Conservation (phyloP, 2,329 filamentous ascomycete genomes). For the Cryphonectria radicalis region DNA sequence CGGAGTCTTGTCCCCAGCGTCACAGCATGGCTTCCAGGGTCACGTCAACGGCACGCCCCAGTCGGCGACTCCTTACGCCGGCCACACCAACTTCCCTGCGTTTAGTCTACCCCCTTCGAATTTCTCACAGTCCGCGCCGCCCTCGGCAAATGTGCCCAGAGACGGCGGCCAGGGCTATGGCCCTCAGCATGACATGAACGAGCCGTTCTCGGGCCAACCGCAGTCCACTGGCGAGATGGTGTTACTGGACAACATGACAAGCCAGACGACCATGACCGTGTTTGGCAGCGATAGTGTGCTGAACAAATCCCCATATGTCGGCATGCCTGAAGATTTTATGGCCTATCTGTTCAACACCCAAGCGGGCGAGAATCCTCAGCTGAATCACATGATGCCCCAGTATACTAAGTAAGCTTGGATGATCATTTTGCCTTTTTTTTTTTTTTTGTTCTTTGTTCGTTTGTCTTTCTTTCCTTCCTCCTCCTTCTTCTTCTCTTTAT, state of each 20-base stretch:
- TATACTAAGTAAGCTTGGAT: constrained; percentile 50
- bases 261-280: constrained; percentile 75
- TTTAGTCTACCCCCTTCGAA: constrained; percentile 67
- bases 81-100: constrained; percentile 63
- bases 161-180: constrained; percentile 43
- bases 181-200: constrained; percentile 34
- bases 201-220: constrained; percentile 52
- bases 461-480: no score
- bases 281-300: constrained; percentile 80
- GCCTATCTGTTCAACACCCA: constrained; percentile 80
- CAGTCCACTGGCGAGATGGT: constrained; percentile 58
- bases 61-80: constrained; percentile 53
- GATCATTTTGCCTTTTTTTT: neutral
- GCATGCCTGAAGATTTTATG: constrained; percentile 86
- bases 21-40: constrained; percentile 54
- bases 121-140: constrained; percentile 47
- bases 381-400: constrained; percentile 55
- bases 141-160: constrained; percentile 39
- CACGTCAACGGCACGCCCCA: constrained; percentile 52
- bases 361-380: constrained; percentile 56
- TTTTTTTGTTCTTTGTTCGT: no score
- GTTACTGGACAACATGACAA: constrained; percentile 65
- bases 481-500: neutral
- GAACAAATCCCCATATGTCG: constrained; percentile 82
- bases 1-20: constrained; percentile 57